Evolutionary conservation across 1,284 basidiomycete genomes (phyloP).

Genomic region (Ustilago sp.): DNA sequence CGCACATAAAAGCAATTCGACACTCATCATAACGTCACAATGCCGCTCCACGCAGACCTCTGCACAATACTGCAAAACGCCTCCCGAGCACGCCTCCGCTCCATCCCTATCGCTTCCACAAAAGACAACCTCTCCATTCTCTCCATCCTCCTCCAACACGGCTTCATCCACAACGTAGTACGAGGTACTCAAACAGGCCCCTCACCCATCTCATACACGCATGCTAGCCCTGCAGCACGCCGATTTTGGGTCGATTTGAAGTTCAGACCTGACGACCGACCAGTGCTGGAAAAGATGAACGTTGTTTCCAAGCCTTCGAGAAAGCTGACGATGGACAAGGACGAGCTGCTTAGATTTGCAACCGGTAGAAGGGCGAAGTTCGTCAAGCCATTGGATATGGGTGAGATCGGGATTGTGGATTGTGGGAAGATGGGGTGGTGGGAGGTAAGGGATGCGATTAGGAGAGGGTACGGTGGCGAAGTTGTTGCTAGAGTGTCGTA

Average conservation of each 20-base stretch:
- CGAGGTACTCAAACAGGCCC: constrained; percentile 80
- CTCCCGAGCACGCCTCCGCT: constrained; percentile 82
- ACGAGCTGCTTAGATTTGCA: constrained; percentile 80
- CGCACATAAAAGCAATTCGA: neutral
- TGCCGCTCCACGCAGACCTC: constrained; percentile 77
- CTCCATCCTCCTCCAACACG: constrained; percentile 84
- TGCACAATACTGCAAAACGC: constrained; percentile 88
- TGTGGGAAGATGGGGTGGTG: constrained; percentile 73
- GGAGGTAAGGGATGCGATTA: constrained; percentile 71
- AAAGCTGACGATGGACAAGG: constrained; percentile 78
- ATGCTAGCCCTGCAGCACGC: constrained; percentile 69
- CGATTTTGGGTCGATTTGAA: constrained; percentile 88
- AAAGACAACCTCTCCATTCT: constrained; percentile 85
- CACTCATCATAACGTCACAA: constrained; percentile 14
- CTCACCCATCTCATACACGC: constrained; percentile 75
- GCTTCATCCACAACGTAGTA: constrained; percentile 83
- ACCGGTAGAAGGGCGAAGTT: constrained; percentile 72
- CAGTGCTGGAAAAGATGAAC: constrained; percentile 80
- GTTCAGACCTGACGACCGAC: constrained; percentile 81
- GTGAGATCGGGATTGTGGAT: constrained; percentile 84
- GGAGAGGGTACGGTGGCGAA: constrained; percentile 69
- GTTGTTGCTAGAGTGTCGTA: constrained; percentile 70
- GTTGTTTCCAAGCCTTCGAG: constrained; percentile 81
- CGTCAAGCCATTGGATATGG: constrained; percentile 80
- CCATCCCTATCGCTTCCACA: constrained; percentile 80